A percentile compares a stretch with the other conserved stretches of the same genome.
Evolutionary conservation across 2,329 filamentous ascomycete genomes (phyloP).

Genomic region (Ascocoryne sarcoides): DNA sequence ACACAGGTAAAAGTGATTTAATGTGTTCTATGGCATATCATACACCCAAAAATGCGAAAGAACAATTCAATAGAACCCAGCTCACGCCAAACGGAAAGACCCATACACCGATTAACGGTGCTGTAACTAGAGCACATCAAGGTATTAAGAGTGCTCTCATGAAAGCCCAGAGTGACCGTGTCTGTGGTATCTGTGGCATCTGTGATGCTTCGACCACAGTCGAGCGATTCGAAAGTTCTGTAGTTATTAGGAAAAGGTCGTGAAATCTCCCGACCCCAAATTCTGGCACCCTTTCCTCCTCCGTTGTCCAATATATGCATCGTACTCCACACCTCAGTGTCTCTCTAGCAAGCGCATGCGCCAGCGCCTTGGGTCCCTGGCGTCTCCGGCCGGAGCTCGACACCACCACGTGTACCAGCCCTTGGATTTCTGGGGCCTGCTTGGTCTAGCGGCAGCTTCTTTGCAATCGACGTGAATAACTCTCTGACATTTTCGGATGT

Average conservation of each 20-base stretch:
- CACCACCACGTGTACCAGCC: slow-evolving; percentile 46
- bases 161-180: slow-evolving; percentile 16
- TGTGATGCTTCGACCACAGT: slow-evolving; percentile 13
- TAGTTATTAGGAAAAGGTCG: neutral
- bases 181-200: no score
- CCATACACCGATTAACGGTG: slow-evolving; percentile 20
- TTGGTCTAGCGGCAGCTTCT: slow-evolving; percentile 94
- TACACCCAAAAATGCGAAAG: slow-evolving; percentile 29
- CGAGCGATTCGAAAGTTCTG: slow-evolving; percentile 7
- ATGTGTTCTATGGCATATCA: slow-evolving; percentile 30
- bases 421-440: slow-evolving; percentile 83
- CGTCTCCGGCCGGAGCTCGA: slow-evolving; percentile 50
- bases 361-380: slow-evolving; percentile 49
- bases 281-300: neutral
- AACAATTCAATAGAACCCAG: slow-evolving; percentile 24
- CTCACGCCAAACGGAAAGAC: slow-evolving; percentile 26
- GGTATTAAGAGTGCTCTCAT: slow-evolving; percentile 27
- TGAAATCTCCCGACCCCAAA: neutral
- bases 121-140: slow-evolving; percentile 25
- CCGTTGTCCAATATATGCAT: slow-evolving; percentile 12
- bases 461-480: slow-evolving; percentile 93
- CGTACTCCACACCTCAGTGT: slow-evolving; percentile 11
- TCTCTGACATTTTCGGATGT: slow-evolving; percentile 93
- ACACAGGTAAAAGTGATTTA: slow-evolving; percentile 8
- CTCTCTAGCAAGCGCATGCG: slow-evolving; percentile 53